Conservation (phyloP, 192 early-diverging fungal genomes). For the Backusella westeae region DNA sequence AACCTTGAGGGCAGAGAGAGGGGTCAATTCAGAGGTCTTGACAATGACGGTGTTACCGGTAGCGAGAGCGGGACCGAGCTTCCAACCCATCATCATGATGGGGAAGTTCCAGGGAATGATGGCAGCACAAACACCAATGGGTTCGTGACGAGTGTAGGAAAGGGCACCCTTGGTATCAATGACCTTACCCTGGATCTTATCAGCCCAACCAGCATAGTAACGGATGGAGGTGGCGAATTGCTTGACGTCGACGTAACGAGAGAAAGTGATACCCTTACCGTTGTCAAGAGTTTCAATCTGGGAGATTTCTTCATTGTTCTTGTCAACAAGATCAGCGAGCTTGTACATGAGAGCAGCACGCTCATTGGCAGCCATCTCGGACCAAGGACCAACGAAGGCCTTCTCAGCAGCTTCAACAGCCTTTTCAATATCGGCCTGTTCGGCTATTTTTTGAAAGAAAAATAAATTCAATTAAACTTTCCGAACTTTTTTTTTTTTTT, state of each 20-base stretch:
- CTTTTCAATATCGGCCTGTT: slow-evolving; percentile 55
- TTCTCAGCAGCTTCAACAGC: slow-evolving; percentile 66
- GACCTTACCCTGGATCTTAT: slow-evolving; percentile 58
- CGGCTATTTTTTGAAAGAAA: slow-evolving; percentile 48
- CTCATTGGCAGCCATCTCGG: slow-evolving; percentile 38
- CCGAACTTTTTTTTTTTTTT: not conserved
- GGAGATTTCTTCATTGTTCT: slow-evolving; percentile 48
- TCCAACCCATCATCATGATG: slow-evolving; percentile 71
- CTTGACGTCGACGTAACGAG: slow-evolving; percentile 60
- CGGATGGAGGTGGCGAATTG: slow-evolving; percentile 60
- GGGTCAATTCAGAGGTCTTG: slow-evolving; percentile 77
- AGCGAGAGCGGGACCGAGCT: slow-evolving; percentile 78
- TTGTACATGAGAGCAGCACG: slow-evolving; percentile 55
- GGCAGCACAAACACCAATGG: slow-evolving; percentile 70
- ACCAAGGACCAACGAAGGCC: slow-evolving; percentile 56
- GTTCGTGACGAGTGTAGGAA: slow-evolving; percentile 58
- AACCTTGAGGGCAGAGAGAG: slow-evolving; percentile 61
- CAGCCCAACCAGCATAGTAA: slow-evolving; percentile 72
- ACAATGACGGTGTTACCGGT: slow-evolving; percentile 73
- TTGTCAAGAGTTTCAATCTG: slow-evolving; percentile 72
- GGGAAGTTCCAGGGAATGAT: slow-evolving; percentile 86
- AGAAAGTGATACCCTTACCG: slow-evolving; percentile 67
- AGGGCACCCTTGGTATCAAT: slow-evolving; percentile 46
- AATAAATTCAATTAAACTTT: slow-evolving; percentile 5
- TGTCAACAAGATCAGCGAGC: slow-evolving; percentile 54